Base-by-base conservation (phyloP, 2,329 filamentous ascomycete genomes). In the Lecanicillium sp. region DNA sequence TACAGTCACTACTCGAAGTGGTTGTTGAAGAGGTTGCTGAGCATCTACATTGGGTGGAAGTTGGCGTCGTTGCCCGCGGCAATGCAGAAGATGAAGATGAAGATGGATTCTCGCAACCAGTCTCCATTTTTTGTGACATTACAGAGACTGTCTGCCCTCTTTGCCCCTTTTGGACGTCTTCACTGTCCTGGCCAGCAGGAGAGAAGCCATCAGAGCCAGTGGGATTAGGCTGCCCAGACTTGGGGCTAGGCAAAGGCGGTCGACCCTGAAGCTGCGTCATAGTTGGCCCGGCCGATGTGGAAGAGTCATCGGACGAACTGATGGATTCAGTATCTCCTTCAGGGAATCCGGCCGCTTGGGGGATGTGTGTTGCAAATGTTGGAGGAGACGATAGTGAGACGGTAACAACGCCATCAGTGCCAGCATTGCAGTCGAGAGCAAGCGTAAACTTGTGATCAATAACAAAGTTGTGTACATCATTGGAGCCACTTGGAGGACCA, bases 331-430 rank as follows among this genome's bases (percentile, higher is more conserved):
- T 3, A 9, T 7, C 27, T 6, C 15, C 35, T 6, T 35, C 40
- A 2, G 44, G 40, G 6, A 51, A 38, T 6, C 39, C 40, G 10
- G 39, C 26, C 12, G 27, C 19, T n/a, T 38, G 29, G 7, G 39
- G 42, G 27, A 40, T 29, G 12, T 33, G 24, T 15, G 38, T 54
- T 5, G 57, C 41, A 39, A 52, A 49, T 32, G 56, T 32, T 2
- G 45, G 44, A 9, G 55, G 37, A 10, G 51, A 49, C 7, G 55
- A 54, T 5, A 61, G 32, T 29, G 60, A 60, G 10, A 63, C 38
- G 6, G 61, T 66, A 3, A 67, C 52, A 19, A 64, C 52, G 14
- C 62, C 64, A 39, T 65, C 58, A n/a, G 57, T 46, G 2, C 63
- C 63, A 44, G 62, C 55, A 24, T 57, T 56, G 41, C 60, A 66